Conservation (phyloP, 306 rosid species). For the Citrullus colocynthis region DNA sequence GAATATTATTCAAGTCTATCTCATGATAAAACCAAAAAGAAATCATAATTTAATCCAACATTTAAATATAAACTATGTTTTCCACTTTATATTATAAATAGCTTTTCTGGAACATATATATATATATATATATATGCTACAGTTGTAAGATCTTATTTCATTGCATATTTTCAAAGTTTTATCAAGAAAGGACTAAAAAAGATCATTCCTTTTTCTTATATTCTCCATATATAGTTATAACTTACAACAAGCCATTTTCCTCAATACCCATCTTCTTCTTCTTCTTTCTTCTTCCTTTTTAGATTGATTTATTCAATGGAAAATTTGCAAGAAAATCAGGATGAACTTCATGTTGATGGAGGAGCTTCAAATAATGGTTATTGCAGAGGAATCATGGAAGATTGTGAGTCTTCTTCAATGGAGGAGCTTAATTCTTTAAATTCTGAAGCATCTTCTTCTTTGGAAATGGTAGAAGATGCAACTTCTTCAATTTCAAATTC, state of each 20-base stretch:
- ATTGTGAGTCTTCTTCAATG: slow-evolving; percentile 9
- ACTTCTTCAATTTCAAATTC: slow-evolving; percentile 27
- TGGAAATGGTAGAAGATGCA: slow-evolving; percentile 54
- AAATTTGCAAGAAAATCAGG: background rate
- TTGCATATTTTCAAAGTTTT: background rate
- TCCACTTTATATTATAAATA: no score
- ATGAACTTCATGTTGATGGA: background rate
- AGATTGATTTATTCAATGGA: slow-evolving; percentile 3
- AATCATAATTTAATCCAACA: slow-evolving; percentile 1
- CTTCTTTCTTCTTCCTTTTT: background rate
- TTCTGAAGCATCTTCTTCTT: slow-evolving; percentile 43
- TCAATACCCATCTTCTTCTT: background rate
- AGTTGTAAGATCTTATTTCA: background rate
- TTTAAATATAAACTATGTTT: background rate
- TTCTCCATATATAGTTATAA: background rate
- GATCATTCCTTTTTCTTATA: background rate
- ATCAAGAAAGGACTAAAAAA: background rate
- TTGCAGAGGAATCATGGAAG: slow-evolving; percentile 24
- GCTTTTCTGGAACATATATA: background rate
- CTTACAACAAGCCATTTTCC: background rate
- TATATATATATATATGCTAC: background rate
- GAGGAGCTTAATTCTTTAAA: slow-evolving; percentile 31
- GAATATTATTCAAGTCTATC: slow-evolving; percentile 31
- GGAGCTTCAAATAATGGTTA: slow-evolving; percentile 4
- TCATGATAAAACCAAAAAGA: background rate